Percentiles rank a stretch among this genome's conserved stretches.
Evolutionary conservation across 495 filamentous ascomycete genomes (phyloP).

Genomic region (Collariella sp.): DNA sequence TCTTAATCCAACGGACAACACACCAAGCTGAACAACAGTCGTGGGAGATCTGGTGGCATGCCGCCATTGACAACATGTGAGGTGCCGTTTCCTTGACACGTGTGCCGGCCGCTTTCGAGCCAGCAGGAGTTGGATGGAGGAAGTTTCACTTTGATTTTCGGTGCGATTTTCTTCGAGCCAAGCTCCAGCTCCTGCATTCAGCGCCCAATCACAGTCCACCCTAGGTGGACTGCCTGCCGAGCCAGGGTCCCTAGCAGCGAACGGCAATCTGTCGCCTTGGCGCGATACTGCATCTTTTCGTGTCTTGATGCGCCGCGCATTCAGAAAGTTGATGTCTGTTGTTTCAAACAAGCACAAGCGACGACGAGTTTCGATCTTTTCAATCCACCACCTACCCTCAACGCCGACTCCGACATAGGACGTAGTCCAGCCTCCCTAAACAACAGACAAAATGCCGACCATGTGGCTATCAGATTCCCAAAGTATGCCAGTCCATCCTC

Average conservation of each 20-base stretch:
- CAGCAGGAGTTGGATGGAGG: too few relatives aligned
- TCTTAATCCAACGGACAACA: too few relatives aligned
- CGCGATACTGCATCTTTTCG: neutral
- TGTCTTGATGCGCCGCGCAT: slow-evolving; percentile 4
- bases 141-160: neutral
- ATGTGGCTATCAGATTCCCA: slow-evolving; percentile 97
- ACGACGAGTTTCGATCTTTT: neutral
- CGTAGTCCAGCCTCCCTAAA: neutral
- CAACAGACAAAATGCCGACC: slow-evolving; percentile 40
- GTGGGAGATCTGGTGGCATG: too few relatives aligned
- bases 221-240: neutral
- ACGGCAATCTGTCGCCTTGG: slow-evolving; percentile 7
- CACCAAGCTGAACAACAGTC: too few relatives aligned
- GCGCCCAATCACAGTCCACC: neutral
- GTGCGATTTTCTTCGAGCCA: neutral
- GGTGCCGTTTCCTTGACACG: too few relatives aligned
- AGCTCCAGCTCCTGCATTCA: neutral
- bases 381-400: neutral
- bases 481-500: slow-evolving; percentile 50
- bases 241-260: slow-evolving; percentile 3
- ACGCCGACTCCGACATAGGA: neutral
- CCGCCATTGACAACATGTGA: too few relatives aligned
- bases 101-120: too few relatives aligned
- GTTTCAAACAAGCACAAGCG: neutral
- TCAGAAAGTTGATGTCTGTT: neutral